Base-by-base conservation (phyloP, 495 filamentous ascomycete genomes). In the Penicillium salamii region DNA sequence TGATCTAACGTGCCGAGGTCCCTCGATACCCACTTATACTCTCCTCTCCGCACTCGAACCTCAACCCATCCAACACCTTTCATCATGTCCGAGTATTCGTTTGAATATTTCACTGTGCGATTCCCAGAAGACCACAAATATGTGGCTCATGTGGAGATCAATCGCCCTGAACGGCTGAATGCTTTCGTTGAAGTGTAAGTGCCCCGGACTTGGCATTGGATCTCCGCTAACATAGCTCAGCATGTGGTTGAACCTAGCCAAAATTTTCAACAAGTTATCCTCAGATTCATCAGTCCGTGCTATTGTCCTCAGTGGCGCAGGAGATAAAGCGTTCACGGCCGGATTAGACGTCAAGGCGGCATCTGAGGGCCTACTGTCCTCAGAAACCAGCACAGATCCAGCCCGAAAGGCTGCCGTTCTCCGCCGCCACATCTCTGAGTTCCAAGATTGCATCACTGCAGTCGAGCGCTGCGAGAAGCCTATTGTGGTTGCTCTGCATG, bases 111-210 rank as follows among this genome's bases (percentile, higher is more conserved):
- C 79, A 82, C 82, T 46, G 74, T 97, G 53, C 78, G 79, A 17
- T 85, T 85, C 46, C 89, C 91, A 0, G 55, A 66, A 12, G 74
- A 85, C 46, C 54, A 65, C n/a, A 65, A 70, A 53, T 82, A 83
- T 71, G 89, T 97, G 32, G 89, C 88, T 8, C 89, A 95, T 65
- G 90, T 98, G 42, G 87, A 97, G 66, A 96, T 95, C 73, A 91
- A 95, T 75, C 83, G 93, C 7, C 83, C 92, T 1, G 68, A 82
- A 42, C 97, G 96, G 72, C 73, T 96, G 64, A 98, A 98, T 68
- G 84, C 93, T 46, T 97, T 97, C 69, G 73, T 82, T 52, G 85
- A 91, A 69, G 75, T 67, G 83, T 85, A 71, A 53, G 67, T 66
- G 1, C 34, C 14, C 26, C 1, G n/a, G 32, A 23, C 32, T 21